These are phyloP conservation scores for Colletotrichum viniferum DNA, from an alignment of 2,329 filamentous ascomycete species.

Conservation along the genomic window DNA sequence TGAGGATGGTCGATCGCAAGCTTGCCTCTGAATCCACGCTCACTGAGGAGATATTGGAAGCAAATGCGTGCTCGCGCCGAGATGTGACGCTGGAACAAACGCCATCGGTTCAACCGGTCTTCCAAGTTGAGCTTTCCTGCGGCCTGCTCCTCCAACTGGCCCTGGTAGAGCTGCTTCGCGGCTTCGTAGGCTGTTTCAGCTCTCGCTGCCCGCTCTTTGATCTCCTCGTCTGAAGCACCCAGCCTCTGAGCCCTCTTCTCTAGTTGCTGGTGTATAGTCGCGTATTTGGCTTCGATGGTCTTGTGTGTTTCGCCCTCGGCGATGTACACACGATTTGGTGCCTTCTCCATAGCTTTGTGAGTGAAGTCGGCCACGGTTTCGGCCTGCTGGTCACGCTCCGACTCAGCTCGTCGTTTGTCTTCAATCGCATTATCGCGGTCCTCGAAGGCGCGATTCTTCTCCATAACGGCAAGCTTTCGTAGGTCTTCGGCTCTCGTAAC, in stretches of 20 bases:
- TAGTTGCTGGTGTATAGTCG: slow-evolving; percentile 63
- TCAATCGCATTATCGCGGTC: slow-evolving; percentile 51
- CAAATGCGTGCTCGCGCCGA: slow-evolving; percentile 84
- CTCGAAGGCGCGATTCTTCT: slow-evolving; percentile 67
- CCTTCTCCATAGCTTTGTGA: slow-evolving; percentile 57
- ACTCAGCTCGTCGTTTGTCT: slow-evolving; percentile 48
- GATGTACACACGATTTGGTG: slow-evolving; percentile 62
- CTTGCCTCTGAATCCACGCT: slow-evolving; percentile 85
- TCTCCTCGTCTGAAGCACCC: slow-evolving; percentile 69
- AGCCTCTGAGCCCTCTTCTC: slow-evolving; percentile 58
- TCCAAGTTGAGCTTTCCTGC: slow-evolving; percentile 64
- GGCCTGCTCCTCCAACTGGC: slow-evolving; percentile 45
- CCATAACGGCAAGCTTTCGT: slow-evolving; percentile 56
- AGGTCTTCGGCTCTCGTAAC: slow-evolving; percentile 50
- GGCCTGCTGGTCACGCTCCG: slow-evolving; percentile 50
- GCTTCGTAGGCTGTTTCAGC: slow-evolving; percentile 44
- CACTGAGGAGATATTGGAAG: slow-evolving; percentile 87
- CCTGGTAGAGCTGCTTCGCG: slow-evolving; percentile 42
- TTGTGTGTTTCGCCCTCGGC: slow-evolving; percentile 66
- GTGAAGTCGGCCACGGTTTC: slow-evolving; percentile 58
- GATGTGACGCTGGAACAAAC: slow-evolving; percentile 81
- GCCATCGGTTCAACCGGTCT: slow-evolving; percentile 77
- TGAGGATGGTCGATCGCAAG: slow-evolving; percentile 77
- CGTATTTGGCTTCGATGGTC: slow-evolving; percentile 59
- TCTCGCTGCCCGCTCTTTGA: slow-evolving; percentile 53